A percentile compares a stretch with the other conserved stretches of the same genome.
Conservation (phyloP, 1,284 basidiomycete species). For the Leccinum insigne region DNA sequence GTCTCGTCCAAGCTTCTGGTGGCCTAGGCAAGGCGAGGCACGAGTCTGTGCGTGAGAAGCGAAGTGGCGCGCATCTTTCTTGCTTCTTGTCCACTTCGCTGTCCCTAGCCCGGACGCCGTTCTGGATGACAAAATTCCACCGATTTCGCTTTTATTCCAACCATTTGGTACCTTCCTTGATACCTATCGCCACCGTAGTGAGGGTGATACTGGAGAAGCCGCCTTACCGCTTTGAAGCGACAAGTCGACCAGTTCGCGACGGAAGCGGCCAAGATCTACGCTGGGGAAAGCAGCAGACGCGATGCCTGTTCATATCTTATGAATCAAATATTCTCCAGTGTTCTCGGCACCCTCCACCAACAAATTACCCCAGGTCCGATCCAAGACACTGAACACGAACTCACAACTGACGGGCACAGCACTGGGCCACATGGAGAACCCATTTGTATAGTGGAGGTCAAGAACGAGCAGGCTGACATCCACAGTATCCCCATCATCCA, state of each 20-base stretch:
- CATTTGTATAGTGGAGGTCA: not conserved
- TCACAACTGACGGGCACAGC: not conserved
- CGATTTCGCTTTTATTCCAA: not conserved
- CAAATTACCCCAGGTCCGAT: not conserved
- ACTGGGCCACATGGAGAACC: not conserved
- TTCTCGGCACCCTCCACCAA: not conserved
- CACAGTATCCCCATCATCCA: not conserved
- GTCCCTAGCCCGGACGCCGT: not conserved
- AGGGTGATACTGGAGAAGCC: not conserved
- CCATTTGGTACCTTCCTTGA: not conserved
- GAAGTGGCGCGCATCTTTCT: too few relatives aligned
- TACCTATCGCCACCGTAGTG: not conserved
- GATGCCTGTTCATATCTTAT: not conserved
- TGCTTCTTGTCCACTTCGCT: too few relatives aligned
- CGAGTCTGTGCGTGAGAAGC: too few relatives aligned
- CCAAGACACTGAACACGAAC: not conserved
- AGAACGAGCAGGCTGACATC: not conserved
- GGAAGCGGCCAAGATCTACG: not conserved
- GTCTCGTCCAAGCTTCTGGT: too few relatives aligned
- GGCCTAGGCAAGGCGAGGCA: too few relatives aligned
- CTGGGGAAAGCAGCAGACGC: not conserved
- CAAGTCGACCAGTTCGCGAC: not conserved
- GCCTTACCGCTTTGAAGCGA: not conserved
- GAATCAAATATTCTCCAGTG: not conserved
- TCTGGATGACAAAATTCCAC: not conserved